These are phyloP conservation scores for Penicillium paxilli DNA, from an alignment of 495 filamentous ascomycete genomes.

Conservation along the genomic window DNA sequence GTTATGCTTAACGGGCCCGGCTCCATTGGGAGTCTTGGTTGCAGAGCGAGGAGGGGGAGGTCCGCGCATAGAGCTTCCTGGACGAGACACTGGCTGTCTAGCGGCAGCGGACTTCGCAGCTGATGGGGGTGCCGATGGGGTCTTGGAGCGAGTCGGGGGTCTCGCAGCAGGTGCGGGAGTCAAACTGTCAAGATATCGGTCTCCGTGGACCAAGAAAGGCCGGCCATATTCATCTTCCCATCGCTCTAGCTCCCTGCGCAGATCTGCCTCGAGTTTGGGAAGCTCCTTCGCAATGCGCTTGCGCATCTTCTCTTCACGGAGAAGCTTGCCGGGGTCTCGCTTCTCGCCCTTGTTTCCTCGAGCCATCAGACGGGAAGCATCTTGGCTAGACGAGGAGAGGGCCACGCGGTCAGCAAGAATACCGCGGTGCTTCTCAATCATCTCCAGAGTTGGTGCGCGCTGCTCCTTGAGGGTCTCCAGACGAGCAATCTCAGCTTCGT, in stretches of 20 bases:
- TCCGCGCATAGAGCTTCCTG: conserved; percentile 49
- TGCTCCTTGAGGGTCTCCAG: conserved; percentile 84
- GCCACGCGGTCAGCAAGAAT: conserved; percentile 87
- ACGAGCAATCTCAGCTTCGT: conserved; percentile 84
- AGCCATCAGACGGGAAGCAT: conserved; percentile 88
- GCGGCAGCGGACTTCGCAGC: conserved; percentile 23
- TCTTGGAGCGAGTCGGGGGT: conserved; percentile 72
- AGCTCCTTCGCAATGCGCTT: conserved; percentile 95
- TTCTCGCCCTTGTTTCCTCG: conserved; percentile 86
- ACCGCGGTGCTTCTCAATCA: conserved; percentile 80
- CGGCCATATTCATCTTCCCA: conserved; percentile 95
- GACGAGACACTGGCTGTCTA: conserved; percentile 32
- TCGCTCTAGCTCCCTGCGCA: conserved; percentile 75
- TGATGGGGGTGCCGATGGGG: conserved; percentile 63
- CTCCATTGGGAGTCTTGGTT: conserved; percentile 69
- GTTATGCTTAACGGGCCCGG: conserved; percentile 53
- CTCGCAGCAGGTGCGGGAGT: conserved; percentile 59
- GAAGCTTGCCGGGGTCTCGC: conserved; percentile 89
- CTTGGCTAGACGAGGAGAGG: conserved; percentile 82
- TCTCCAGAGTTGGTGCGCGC: conserved; percentile 75
- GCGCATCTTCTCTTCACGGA: conserved; percentile 97
- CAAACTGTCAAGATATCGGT: conserved; percentile 80
- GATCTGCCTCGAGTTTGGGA: conserved; percentile 81
- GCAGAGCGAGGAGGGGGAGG: conserved; percentile 56
- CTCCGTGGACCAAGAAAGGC: conserved; percentile 88